A percentile compares a stretch with the other conserved stretches of the same genome.
Conservation (phyloP, 805 yeast species). For the Metschnikowia vanudenii region DNA sequence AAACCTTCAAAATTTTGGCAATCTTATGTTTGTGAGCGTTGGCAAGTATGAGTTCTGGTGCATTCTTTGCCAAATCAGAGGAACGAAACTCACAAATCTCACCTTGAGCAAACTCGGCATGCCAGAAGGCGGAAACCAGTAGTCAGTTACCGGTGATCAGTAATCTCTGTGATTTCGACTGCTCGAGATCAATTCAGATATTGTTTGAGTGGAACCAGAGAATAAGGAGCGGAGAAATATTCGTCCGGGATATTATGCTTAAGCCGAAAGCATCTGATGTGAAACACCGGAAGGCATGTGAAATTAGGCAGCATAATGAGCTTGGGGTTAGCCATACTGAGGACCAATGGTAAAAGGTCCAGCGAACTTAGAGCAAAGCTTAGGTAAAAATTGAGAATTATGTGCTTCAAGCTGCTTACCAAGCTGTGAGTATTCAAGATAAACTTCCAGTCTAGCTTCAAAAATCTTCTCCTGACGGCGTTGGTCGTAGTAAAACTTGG, state of each 20-base stretch:
- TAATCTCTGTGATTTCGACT: too few species aligned
- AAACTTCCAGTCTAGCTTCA: conserved; percentile 1
- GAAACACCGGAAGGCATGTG: background rate
- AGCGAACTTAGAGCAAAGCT: conserved; percentile 2
- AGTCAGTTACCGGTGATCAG: too few species aligned
- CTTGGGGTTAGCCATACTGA: background rate
- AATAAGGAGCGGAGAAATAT: background rate
- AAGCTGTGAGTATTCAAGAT: background rate
- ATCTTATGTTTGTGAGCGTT: too few species aligned
- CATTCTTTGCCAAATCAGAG: too few species aligned
- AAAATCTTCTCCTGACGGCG: background rate
- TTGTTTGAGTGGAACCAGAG: too few species aligned
- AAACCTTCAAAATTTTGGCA: too few species aligned
- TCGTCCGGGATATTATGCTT: background rate
- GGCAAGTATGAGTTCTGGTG: too few species aligned
- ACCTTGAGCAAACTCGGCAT: too few species aligned
- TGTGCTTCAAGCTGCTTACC: background rate
- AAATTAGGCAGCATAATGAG: conserved; percentile 1
- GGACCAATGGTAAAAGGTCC: too few species aligned
- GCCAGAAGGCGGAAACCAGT: too few species aligned
- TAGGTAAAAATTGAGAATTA: background rate
- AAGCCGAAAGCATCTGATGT: background rate
- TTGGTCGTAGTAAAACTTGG: background rate
- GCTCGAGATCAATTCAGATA: too few species aligned
- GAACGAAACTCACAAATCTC: too few species aligned